A percentile compares a stretch with the other conserved stretches of the same genome.
Evolutionary conservation across 345 rosid genomes (phyloP).

Genomic region (Rhodomyrtus tomentosa): DNA sequence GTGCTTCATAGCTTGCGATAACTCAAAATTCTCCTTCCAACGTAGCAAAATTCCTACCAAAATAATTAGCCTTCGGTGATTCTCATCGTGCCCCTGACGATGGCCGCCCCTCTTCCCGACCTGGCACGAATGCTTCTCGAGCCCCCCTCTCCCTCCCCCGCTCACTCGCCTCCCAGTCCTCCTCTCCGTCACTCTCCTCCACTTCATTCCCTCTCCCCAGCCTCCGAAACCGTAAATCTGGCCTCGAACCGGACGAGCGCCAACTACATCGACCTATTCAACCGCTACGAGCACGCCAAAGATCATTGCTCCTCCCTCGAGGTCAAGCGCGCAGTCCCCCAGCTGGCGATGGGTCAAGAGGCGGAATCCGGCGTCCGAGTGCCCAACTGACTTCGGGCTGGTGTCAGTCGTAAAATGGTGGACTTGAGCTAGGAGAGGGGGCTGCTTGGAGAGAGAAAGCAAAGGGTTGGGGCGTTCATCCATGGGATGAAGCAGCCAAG

Average conservation of each 20-base stretch:
- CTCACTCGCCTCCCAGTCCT: not conserved
- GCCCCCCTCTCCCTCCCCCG: not conserved
- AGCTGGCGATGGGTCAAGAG: constrained; percentile 87
- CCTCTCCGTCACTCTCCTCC: constrained; percentile 4
- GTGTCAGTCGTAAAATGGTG: no score
- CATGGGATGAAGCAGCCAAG: constrained; percentile 73
- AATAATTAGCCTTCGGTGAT: not conserved
- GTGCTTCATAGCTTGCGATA: no score
- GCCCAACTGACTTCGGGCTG: constrained; percentile 76
- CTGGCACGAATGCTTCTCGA: not conserved
- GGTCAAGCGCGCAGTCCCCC: constrained; percentile 26
- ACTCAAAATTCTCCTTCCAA: not conserved
- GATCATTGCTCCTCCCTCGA: constrained; percentile 44
- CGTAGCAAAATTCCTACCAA: constrained; percentile 2
- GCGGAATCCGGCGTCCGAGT: constrained; percentile 52
- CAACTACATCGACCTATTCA: constrained; percentile 74
- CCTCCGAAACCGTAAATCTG: constrained; percentile 6
- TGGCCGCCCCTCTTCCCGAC: not conserved
- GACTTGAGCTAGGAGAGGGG: constrained; percentile 60
- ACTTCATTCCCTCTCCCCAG: constrained; percentile 13
- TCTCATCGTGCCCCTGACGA: not conserved
- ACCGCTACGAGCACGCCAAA: constrained; percentile 33
- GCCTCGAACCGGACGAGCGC: not conserved
- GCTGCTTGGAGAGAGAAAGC: constrained; percentile 14
- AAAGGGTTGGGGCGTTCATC: constrained; percentile 25